Base-by-base conservation (phyloP, 1,139 yeast genomes). In the Scheffersomyces quercinus region DNA sequence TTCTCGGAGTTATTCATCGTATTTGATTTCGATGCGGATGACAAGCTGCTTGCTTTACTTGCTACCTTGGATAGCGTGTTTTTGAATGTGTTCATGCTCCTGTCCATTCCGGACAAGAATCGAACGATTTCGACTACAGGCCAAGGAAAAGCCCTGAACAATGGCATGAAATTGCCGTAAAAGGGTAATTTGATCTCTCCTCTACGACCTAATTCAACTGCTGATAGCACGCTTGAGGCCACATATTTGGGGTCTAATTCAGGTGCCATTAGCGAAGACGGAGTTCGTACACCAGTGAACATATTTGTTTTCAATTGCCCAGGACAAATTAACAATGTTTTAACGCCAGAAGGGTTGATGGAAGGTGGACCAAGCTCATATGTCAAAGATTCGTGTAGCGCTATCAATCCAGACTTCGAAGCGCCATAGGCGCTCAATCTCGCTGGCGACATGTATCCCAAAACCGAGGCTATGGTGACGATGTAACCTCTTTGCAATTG, bases 371-470 rank as follows among this genome's bases (percentile, higher is more conserved):
- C 83, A 32, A 88, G 60, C 58, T 88, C 95, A 51, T 81, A 81
- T 0, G 89, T 82, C 34, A 91, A 67, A 0, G 93, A 83, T 58
- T 88, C 96, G 59, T 91, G 97, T 37, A 90, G 67, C 0, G 95
- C 90, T 41, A 91, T 77, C 28, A 88, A 64, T 0, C 96, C 97
- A 0, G 96, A 85, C 62, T 91, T 91, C 7, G 95, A 80, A 0
- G 97, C 96, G 0, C 97, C 96, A 56, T 91, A 91, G 0, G 88
- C 88, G 52, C 87, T 79, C 44, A 88, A 69, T 29, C 84, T 70
- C 5, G 96, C 93, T 0, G 97, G 97, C 0, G 95, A 79, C 73
- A 87, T 75, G 50, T 85, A 83, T 0, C 97, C 97, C 44, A 91
- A 69, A 0, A 88, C 88, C 0, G 96, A 88, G 0, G 93, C 89